A percentile compares a stretch with the other conserved stretches of the same genome.
These are phyloP conservation scores for Aureobasidium sp. DNA, from an alignment of 2,329 filamentous ascomycete genomes.

Conservation along the genomic window DNA sequence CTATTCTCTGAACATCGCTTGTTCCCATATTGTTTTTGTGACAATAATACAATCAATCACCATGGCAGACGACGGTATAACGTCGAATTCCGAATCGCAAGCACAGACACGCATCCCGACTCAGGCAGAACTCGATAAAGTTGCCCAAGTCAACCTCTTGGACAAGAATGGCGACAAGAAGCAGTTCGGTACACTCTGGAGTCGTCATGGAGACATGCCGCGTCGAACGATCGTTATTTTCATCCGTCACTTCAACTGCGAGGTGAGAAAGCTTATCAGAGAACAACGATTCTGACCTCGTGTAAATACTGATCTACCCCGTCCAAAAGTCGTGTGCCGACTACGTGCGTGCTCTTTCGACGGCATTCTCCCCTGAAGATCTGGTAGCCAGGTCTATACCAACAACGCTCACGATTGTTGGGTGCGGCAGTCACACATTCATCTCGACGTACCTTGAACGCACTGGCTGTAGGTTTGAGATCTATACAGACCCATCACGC, in stretches of 20 bases:
- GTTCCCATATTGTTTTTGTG: too few relatives aligned
- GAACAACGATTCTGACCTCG: not conserved
- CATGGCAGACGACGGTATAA: not conserved
- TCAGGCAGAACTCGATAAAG: constrained; percentile 1
- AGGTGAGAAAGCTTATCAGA: constrained; percentile 19
- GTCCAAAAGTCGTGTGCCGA: constrained; percentile 25
- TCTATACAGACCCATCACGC: constrained; percentile 28
- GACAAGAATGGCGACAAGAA: constrained; percentile 2
- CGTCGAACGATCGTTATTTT: constrained; percentile 28
- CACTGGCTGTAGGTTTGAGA: constrained; percentile 24
- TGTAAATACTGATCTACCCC: not conserved
- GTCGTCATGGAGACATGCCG: not conserved
- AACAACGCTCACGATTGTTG: constrained; percentile 27
- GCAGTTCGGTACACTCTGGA: constrained; percentile 4
- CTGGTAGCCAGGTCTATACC: constrained; percentile 20
- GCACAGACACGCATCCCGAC: not conserved
- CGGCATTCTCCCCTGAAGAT: constrained; percentile 19
- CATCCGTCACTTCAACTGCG: constrained; percentile 35
- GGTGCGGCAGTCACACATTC: constrained; percentile 26
- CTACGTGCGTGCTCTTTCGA: constrained; percentile 25
- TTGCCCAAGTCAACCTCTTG: not conserved
- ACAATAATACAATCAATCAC: not conserved
- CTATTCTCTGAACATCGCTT: not conserved
- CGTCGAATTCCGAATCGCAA: not conserved
- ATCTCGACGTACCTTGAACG: constrained; percentile 25